Conservation (phyloP, 345 rosid genomes). For the Eucalyptus virginea region DNA sequence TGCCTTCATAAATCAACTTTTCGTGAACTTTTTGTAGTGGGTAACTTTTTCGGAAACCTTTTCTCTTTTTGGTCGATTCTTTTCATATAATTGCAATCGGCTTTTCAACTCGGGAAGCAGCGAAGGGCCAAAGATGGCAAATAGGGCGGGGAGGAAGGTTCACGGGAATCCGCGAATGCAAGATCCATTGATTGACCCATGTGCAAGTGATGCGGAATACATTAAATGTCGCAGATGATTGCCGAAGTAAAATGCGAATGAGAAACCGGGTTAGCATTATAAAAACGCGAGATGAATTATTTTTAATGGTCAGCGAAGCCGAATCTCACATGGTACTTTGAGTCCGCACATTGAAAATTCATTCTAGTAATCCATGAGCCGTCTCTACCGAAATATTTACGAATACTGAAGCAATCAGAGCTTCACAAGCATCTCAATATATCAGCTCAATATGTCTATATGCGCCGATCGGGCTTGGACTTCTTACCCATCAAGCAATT, state of each 20-base stretch:
- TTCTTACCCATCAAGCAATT: neutral
- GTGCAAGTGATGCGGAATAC: neutral
- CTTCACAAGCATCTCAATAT: rapidly evolving
- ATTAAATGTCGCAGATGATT: neutral
- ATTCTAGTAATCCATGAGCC: neutral
- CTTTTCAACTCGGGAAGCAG: neutral
- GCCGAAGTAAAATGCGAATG: neutral
- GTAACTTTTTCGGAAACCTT: rapidly evolving
- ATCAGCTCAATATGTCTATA: neutral
- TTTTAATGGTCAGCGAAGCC: neutral
- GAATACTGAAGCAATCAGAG: rapidly evolving
- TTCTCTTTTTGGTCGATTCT: rapidly evolving
- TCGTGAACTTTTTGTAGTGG: rapidly evolving
- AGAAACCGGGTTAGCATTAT: neutral
- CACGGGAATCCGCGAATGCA: neutral
- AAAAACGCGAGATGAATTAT: neutral
- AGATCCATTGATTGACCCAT: neutral
- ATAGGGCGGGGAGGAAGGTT: neutral
- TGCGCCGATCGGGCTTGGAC: rapidly evolving
- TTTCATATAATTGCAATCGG: rapidly evolving
- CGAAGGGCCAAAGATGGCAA: neutral
- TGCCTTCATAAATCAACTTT: too few species aligned
- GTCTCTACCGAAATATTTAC: rapidly evolving
- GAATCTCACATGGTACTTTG: neutral
- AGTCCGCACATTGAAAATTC: neutral